Conservation (phyloP, 2,329 filamentous ascomycete species). For the Xylaria digitata region DNA sequence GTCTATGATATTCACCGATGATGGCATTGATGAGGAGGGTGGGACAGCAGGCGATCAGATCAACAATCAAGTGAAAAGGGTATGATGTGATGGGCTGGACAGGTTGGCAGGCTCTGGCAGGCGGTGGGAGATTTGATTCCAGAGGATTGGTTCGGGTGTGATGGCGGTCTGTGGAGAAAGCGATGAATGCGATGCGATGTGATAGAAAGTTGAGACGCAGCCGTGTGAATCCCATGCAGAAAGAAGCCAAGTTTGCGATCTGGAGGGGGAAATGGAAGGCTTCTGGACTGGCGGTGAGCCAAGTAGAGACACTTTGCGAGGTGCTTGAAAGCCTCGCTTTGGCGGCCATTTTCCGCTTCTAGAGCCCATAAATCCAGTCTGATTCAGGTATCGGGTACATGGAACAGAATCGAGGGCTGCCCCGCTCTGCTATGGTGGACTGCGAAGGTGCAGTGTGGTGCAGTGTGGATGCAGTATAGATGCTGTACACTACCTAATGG, state of each 20-base stretch:
- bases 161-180: constrained; percentile 39
- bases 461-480: background rate
- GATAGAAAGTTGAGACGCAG: constrained; percentile 35
- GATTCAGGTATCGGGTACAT: constrained; percentile 26
- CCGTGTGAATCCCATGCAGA: constrained; percentile 39
- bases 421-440: constrained; percentile 16
- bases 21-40: constrained; percentile 34
- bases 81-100: constrained; percentile 38
- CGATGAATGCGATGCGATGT: constrained; percentile 34
- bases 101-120: constrained; percentile 18
- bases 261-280: constrained; percentile 36
- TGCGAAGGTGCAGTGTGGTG: background rate
- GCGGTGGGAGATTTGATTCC: constrained; percentile 37
- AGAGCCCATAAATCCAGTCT: background rate
- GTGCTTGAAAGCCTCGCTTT: background rate
- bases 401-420: background rate
- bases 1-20: constrained; percentile 36
- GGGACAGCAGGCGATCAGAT: constrained; percentile 37
- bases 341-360: too few relatives aligned
- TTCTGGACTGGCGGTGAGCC: constrained; percentile 42
- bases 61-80: constrained; percentile 33
- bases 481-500: too few relatives aligned
- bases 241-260: constrained; percentile 34
- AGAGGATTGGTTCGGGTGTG: constrained; percentile 42
- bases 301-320: constrained; percentile 26